Conservation (phyloP, 306 rosid species). For the Dalbergia cochinchinensis region DNA sequence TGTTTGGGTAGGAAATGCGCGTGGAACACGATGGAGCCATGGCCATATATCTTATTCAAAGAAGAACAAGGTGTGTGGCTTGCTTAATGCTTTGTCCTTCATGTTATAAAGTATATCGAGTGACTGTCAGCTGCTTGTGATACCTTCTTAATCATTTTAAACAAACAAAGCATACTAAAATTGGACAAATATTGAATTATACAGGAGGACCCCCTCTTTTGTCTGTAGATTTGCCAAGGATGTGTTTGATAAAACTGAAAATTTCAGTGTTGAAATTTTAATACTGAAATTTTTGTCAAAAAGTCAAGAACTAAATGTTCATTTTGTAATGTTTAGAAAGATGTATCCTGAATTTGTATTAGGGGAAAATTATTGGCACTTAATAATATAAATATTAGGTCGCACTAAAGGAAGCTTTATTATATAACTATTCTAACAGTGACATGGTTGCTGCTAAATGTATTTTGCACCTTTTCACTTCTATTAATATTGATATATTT, state of each 20-base stretch:
- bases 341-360: conserved; percentile 1
- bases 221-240: background rate
- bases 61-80: conserved; percentile 61
- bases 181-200: conserved; percentile 22
- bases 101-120: conserved; percentile 13
- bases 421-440: background rate
- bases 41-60: conserved; percentile 71
- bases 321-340: conserved; percentile 3
- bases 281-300: background rate
- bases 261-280: conserved; percentile 25
- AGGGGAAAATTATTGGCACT: conserved; percentile 4
- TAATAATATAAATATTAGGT: conserved; percentile 5
- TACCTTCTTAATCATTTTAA: conserved; percentile 10
- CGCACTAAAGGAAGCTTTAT: background rate
- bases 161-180: conserved; percentile 17
- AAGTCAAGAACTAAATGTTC: background rate
- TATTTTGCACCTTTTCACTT: conserved; percentile 25
- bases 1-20: conserved; percentile 96
- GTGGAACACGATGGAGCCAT: conserved; percentile 95
- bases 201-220: background rate
- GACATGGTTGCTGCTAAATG: conserved; percentile 23
- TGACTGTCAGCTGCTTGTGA: conserved; percentile 3
- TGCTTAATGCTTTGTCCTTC: conserved; percentile 7
- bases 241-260: conserved; percentile 24
- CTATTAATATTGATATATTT: conserved; percentile 22